These are phyloP conservation scores for Biancaea sappan DNA, from an alignment of 306 rosid genomes.

Conservation along the genomic window DNA sequence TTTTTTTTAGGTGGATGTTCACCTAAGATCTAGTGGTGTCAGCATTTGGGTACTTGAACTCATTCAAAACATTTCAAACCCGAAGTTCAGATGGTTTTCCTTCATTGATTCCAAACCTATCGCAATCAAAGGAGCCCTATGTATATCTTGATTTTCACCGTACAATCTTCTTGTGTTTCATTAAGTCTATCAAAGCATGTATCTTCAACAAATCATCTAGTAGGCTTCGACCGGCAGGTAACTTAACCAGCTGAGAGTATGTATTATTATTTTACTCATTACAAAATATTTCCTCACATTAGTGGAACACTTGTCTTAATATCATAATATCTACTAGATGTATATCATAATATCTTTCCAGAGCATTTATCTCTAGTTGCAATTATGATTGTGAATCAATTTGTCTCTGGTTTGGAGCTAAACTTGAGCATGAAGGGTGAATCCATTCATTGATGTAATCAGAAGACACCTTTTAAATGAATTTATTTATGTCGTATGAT, in stretches of 20 bases:
- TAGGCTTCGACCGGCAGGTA: background rate
- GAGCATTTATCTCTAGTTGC: background rate
- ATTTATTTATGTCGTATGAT: conserved; percentile 8
- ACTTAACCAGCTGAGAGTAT: background rate
- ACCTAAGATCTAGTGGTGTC: background rate
- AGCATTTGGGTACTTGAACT: conserved; percentile 4
- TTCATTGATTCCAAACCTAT: conserved; percentile 1
- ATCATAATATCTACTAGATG: too few relatives aligned
- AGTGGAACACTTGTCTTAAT: too few relatives aligned
- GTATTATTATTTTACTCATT: background rate
- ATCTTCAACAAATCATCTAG: background rate
- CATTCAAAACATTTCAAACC: conserved; percentile 24
- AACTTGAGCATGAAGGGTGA: background rate
- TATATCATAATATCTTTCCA: too few relatives aligned
- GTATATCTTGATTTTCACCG: background rate
- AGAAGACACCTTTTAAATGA: conserved; percentile 1
- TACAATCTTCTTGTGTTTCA: background rate
- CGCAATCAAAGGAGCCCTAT: background rate
- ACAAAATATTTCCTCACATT: background rate
- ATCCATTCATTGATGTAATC: background rate
- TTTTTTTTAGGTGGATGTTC: background rate
- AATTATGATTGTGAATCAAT: background rate
- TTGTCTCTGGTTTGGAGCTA: background rate
- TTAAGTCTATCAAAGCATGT: background rate
- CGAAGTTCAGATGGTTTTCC: conserved; percentile 7